Percentiles rank a stretch among this genome's conserved stretches.
phyloP scores from a whole-genome alignment of 2,329 filamentous ascomycete genomes.

The Fusarium coffeatum region DNA sequence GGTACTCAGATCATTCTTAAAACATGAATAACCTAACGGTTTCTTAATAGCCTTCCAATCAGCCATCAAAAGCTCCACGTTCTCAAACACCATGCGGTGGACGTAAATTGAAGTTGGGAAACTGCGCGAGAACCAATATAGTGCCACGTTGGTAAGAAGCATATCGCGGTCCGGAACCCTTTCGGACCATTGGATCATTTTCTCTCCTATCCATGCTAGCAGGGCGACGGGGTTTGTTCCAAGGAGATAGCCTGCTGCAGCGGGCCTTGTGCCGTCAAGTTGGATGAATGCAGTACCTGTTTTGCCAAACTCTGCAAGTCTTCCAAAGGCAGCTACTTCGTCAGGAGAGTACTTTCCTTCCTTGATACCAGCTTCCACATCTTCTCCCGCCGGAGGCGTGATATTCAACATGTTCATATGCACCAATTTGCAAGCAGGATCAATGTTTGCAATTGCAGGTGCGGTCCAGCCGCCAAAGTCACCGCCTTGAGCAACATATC shows the following conservation, averaged over 20 bases:
- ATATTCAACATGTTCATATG: conserved; percentile 25
- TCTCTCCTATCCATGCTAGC: conserved; percentile 19
- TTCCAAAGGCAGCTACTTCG: not conserved
- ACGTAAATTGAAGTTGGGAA: conserved; percentile 22
- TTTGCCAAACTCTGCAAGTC: conserved; percentile 3
- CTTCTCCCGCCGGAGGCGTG: not conserved
- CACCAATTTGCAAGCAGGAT: conserved; percentile 12
- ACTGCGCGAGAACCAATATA: conserved; percentile 21
- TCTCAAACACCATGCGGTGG: not conserved
- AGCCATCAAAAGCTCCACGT: conserved; percentile 5
- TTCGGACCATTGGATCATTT: conserved; percentile 24
- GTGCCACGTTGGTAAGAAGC: conserved; percentile 16
- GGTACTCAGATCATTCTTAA: conserved; percentile 9
- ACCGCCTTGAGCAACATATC: conserved; percentile 27
- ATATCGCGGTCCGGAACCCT: conserved; percentile 2
- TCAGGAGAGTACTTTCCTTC: not conserved
- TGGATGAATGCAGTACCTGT: conserved; percentile 24
- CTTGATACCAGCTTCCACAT: not conserved
- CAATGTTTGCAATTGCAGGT: conserved; percentile 18
- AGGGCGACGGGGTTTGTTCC: conserved; percentile 15
- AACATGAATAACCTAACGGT: conserved; percentile 15
- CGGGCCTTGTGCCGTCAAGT: conserved; percentile 21
- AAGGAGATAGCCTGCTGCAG: conserved; percentile 12
- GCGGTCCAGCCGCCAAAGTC: conserved; percentile 30
- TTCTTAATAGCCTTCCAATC: not conserved